Base-by-base conservation (phyloP, 495 filamentous ascomycete genomes). In the Mycothermus thermophilus region DNA sequence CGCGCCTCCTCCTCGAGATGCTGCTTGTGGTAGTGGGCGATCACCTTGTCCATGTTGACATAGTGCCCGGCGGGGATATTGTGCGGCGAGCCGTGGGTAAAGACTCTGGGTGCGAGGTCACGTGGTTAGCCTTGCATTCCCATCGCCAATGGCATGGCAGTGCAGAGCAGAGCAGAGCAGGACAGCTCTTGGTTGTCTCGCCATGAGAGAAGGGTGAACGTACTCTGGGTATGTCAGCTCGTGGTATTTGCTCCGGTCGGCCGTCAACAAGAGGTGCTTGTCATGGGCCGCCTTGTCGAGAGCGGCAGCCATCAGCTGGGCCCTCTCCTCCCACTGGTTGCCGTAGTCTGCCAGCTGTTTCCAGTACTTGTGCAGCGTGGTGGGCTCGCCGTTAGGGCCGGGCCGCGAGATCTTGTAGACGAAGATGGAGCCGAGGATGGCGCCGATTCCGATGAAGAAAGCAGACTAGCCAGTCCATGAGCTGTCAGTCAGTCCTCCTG, bases 161-260 rank as follows among this genome's bases (percentile, higher is more conserved):
- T 34, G 22, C 12, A n/a, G 16, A 3, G 32, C 16, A 24, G 22
- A 22, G 4, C 32, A 22, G 22, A 8, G 8, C 18, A 25, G 19
- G 22, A 32, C 8, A 4, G 8, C 4, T 8, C 9, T 4, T 0
- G n/a, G 15, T 12, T 17, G 27, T 14, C 2, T 15, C 17, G 2
- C 15, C n/a, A 14, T 19, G 12, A 30, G 30, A 37, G 19, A 12
- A 20, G 10, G 27, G 11, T 6, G 6, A 12, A 65, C 64, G 21
- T 64, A 69, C 64, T 69, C 64, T 16, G 64, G 64, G 28, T 47
- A 63, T 38, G 43, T 57, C 35, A 67, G 50, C 37, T 69, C 64
- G 35, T 56, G 33, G 42, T 55, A 48, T 8, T 22, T 40, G 48
- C 43, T 58, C 43, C 44, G 51, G 35, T 44, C 40, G 27, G 44